phyloP scores from a whole-genome alignment of 106 monocot genomes.

The Chionographis japonica region DNA sequence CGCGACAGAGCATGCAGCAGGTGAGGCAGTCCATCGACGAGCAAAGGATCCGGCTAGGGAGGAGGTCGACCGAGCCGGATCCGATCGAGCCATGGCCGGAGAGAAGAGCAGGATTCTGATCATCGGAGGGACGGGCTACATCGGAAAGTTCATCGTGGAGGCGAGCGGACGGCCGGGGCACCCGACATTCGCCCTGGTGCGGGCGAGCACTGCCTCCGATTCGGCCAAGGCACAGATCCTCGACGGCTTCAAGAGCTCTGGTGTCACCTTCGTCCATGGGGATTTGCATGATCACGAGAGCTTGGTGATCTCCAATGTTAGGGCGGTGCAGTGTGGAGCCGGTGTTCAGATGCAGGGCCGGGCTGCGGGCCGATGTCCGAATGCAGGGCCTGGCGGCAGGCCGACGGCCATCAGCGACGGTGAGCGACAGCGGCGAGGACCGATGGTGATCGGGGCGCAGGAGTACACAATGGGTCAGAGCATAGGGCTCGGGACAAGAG shows the following conservation, averaged over 20 bases:
- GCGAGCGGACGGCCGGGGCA: conserved; percentile 31
- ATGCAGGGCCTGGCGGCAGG: no score
- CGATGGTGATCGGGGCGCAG: no score
- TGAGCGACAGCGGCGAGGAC: no score
- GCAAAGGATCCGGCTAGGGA: no score
- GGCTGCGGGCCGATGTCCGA: no score
- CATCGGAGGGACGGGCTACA: conserved; percentile 56
- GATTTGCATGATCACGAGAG: conserved; percentile 45
- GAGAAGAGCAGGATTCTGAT: conserved; percentile 46
- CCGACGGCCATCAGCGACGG: no score
- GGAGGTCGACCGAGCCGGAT: no score
- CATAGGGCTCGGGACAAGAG: no score
- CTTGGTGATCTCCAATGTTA: conserved; percentile 47
- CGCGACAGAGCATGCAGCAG: no score
- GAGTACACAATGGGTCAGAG: no score
- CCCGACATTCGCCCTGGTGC: conserved; percentile 42
- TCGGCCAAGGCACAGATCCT: conserved; percentile 42
- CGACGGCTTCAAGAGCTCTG: conserved; percentile 31
- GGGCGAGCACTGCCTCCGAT: conserved; percentile 33
- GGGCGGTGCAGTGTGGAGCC: conserved; percentile 7
- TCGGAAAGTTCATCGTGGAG: conserved; percentile 38
- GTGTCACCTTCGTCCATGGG: conserved; percentile 39
- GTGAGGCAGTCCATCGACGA: no score
- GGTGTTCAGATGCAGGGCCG: no score
- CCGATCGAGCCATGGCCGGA: neutral